Percentiles rank a stretch among this genome's conserved stretches.
Conservation (phyloP, 208 protist genomes). For the Pavlovales sp. region DNA sequence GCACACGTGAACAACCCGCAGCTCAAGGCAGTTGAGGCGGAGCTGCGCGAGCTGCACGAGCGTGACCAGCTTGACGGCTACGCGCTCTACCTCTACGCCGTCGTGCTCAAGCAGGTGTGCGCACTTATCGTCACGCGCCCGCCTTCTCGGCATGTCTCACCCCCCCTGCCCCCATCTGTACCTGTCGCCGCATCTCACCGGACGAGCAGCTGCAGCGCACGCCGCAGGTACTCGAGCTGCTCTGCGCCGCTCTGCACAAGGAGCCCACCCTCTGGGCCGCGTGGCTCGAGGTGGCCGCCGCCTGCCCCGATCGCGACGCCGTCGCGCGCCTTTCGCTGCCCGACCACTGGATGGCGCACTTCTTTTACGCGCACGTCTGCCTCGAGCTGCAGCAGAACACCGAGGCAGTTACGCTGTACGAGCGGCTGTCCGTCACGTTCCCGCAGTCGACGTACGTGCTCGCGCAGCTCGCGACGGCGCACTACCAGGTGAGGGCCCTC, state of each 20-base stretch:
- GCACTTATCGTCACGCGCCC: too few relatives aligned
- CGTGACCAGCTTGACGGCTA: slow-evolving; percentile 40
- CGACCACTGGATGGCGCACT: slow-evolving; percentile 54
- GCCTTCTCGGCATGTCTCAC: too few relatives aligned
- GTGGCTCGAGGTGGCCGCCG: slow-evolving; percentile 60
- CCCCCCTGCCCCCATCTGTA: too few relatives aligned
- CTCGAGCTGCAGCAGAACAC: slow-evolving; percentile 62
- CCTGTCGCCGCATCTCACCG: too few relatives aligned
- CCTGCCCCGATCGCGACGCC: slow-evolving; percentile 29
- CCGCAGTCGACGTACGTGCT: slow-evolving; percentile 64
- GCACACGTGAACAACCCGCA: slow-evolving; percentile 3
- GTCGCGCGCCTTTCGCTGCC: slow-evolving; percentile 39
- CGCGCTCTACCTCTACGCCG: slow-evolving; percentile 40
- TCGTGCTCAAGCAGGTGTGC: slow-evolving; percentile 47
- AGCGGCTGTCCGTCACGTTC: slow-evolving; percentile 48
- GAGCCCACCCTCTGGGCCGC: slow-evolving; percentile 62
- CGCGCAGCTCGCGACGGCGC: slow-evolving; percentile 73
- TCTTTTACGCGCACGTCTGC: slow-evolving; percentile 61
- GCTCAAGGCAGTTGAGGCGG: not conserved
- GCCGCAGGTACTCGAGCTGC: slow-evolving; percentile 22
- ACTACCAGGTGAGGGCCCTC: slow-evolving; percentile 76
- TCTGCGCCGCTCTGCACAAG: slow-evolving; percentile 37
- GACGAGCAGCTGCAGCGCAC: slow-evolving; percentile 24
- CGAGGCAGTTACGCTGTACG: slow-evolving; percentile 44
- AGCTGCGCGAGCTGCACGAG: not conserved